A percentile compares a stretch with the other conserved stretches of the same genome.
Evolutionary conservation across 805 yeast genomes (phyloP).

Genomic region (Starmerella riodocensis): DNA sequence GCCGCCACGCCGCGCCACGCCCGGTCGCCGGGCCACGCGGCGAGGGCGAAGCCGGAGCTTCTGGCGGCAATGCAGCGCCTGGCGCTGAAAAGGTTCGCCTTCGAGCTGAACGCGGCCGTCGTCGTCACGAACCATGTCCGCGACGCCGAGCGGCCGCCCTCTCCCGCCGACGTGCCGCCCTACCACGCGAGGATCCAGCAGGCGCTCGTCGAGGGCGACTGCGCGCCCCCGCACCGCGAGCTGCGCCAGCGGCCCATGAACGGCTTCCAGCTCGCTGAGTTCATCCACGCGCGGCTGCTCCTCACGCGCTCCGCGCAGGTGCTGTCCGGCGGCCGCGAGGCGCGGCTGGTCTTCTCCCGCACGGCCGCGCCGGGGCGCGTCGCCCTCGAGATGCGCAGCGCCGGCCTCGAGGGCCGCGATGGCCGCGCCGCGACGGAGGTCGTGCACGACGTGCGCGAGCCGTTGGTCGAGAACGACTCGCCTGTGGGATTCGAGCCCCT

Average conservation of each 20-base stretch:
- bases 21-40: no score
- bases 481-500: background rate
- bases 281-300: constrained; percentile 11
- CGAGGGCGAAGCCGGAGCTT: no score
- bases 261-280: constrained; percentile 11
- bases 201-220: constrained; percentile 7
- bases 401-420: constrained; percentile 2
- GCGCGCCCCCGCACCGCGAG: background rate
- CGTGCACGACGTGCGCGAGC: background rate
- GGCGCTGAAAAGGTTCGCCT: constrained; percentile 38
- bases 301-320: constrained; percentile 1
- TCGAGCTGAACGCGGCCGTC: constrained; percentile 40
- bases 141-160: constrained; percentile 29
- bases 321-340: background rate
- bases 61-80: constrained; percentile 20
- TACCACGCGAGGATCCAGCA: constrained; percentile 4
- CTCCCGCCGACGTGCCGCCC: background rate
- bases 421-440: background rate
- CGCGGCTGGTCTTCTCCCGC: constrained; percentile 9
- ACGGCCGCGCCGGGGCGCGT: constrained; percentile 3
- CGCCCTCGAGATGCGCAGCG: constrained; percentile 5
- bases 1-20: background rate
- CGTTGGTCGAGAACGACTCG: background rate
- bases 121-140: constrained; percentile 72
- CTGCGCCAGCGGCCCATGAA: constrained; percentile 4